phyloP scores from a whole-genome alignment of 2,329 filamentous ascomycete species.

The Fusarium illudens region DNA sequence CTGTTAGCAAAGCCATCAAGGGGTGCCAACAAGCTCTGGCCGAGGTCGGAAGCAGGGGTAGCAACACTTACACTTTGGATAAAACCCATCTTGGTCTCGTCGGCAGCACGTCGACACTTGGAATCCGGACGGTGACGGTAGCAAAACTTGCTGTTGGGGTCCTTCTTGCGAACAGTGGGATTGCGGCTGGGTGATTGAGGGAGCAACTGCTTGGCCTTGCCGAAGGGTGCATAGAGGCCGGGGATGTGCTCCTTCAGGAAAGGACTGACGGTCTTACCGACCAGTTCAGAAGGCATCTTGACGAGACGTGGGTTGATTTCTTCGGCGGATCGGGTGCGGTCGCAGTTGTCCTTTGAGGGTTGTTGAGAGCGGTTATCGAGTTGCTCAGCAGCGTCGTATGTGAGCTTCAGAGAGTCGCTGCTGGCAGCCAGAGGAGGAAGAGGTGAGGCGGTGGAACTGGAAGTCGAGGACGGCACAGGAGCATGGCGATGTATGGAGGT shows the following conservation, averaged over 20 bases:
- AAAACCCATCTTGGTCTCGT: conserved; percentile 95
- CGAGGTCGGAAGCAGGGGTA: background rate
- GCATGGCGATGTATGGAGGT: conserved; percentile 37
- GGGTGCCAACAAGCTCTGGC: background rate
- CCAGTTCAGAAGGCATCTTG: conserved; percentile 71
- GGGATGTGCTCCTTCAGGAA: conserved; percentile 94
- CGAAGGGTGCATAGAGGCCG: conserved; percentile 82
- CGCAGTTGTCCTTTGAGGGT: conserved; percentile 56
- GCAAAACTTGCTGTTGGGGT: conserved; percentile 88
- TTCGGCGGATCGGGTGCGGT: conserved; percentile 60
- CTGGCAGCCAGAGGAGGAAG: conserved; percentile 9
- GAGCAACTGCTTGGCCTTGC: conserved; percentile 58
- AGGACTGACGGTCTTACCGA: conserved; percentile 81
- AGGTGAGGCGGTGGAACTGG: conserved; percentile 19
- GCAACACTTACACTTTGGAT: conserved; percentile 76
- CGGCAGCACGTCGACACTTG: conserved; percentile 90
- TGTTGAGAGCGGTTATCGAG: conserved; percentile 26
- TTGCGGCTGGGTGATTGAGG: conserved; percentile 21
- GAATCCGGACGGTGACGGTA: conserved; percentile 94
- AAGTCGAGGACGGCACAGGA: conserved; percentile 13
- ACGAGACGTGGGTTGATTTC: conserved; percentile 59
- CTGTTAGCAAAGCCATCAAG: conserved; percentile 2
- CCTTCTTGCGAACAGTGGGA: conserved; percentile 52
- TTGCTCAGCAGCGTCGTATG: conserved; percentile 15
- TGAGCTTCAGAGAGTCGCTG: conserved; percentile 27